Percentiles rank a stretch among this genome's conserved stretches.
phyloP scores from a whole-genome alignment of 257 asterid species.

The Solanum gracilifrons region DNA sequence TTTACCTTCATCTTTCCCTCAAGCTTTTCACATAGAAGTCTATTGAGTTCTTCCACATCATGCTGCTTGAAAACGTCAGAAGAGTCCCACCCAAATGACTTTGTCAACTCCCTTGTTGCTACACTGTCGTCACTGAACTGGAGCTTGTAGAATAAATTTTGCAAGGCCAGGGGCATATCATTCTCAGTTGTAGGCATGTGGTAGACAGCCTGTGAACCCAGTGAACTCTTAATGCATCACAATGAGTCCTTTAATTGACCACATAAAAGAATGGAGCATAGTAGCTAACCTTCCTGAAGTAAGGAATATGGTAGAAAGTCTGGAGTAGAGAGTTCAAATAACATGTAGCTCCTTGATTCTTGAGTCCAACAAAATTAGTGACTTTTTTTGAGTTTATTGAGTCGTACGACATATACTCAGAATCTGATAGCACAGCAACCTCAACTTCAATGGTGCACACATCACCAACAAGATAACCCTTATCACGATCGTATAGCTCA shows the following conservation, averaged over 20 bases:
- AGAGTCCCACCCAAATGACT: conserved; percentile 98
- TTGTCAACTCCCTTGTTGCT: conserved; percentile 89
- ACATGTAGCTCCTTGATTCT: conserved; percentile 98
- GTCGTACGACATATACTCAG: conserved; percentile 85
- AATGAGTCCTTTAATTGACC: not conserved
- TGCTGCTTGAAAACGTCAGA: conserved; percentile 95
- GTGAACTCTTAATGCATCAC: not conserved
- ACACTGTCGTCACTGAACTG: conserved; percentile 84
- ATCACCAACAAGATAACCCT: conserved; percentile 79
- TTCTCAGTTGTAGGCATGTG: conserved; percentile 99
- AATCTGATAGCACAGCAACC: conserved; percentile 77
- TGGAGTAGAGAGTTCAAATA: conserved; percentile 96
- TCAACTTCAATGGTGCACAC: conserved; percentile 71
- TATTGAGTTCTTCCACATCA: conserved; percentile 92
- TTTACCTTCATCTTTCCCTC: conserved; percentile 93
- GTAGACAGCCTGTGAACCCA: conserved; percentile 73
- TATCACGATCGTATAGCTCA: conserved; percentile 73
- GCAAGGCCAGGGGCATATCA: conserved; percentile 91
- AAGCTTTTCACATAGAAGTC: conserved; percentile 83
- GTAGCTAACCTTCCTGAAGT: conserved; percentile 75
- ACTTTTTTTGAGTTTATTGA: conserved; percentile 91
- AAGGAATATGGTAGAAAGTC: conserved; percentile 86
- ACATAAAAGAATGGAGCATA: not conserved
- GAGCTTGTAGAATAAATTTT: conserved; percentile 93
- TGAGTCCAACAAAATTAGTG: conserved; percentile 92